phyloP scores from a whole-genome alignment of 2,329 filamentous ascomycete genomes.

The Colletotrichum filicis region DNA sequence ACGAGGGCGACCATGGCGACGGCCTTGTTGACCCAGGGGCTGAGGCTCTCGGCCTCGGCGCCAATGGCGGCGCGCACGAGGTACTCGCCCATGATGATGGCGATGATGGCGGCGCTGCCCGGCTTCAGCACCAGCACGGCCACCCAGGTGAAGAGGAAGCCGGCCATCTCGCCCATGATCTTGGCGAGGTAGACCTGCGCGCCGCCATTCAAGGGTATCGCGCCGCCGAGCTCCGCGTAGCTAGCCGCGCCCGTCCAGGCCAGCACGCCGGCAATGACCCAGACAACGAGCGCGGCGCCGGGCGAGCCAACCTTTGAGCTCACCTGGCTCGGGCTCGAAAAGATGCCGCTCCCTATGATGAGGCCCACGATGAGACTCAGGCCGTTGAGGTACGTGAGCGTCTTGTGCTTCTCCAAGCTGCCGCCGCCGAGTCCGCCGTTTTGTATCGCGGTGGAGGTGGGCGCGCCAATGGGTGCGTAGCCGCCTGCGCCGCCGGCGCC shows the following conservation, averaged over 20 bases:
- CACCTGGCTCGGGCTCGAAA: slow-evolving; percentile 93
- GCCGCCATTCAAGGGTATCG: slow-evolving; percentile 94
- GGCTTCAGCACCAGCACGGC: slow-evolving; percentile 95
- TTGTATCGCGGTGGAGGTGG: slow-evolving; percentile 52
- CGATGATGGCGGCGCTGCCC: slow-evolving; percentile 90
- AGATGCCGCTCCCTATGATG: slow-evolving; percentile 97
- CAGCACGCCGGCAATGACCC: slow-evolving; percentile 88
- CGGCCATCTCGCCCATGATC: slow-evolving; percentile 92
- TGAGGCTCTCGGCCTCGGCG: slow-evolving; percentile 84
- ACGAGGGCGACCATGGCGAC: slow-evolving; percentile 83
- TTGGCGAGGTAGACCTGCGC: slow-evolving; percentile 94
- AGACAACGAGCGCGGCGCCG: slow-evolving; percentile 89
- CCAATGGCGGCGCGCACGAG: slow-evolving; percentile 89
- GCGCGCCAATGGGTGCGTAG: slow-evolving; percentile 88
- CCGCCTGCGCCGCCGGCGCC: slow-evolving; percentile 68
- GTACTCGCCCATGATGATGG: slow-evolving; percentile 98
- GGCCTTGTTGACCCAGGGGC: slow-evolving; percentile 88
- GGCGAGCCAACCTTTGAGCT: slow-evolving; percentile 92
- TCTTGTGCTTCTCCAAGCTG: slow-evolving; percentile 95
- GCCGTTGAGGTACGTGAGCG: slow-evolving; percentile 92
- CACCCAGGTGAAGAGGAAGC: slow-evolving; percentile 97
- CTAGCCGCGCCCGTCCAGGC: slow-evolving; percentile 97
- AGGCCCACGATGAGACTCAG: slow-evolving; percentile 90
- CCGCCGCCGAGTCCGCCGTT: slow-evolving; percentile 73
- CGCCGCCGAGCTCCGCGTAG: slow-evolving; percentile 94